Percentiles rank a stretch among this genome's conserved stretches.
Evolutionary conservation across 2,329 filamentous ascomycete genomes (phyloP).

Genomic region (Diaporthe citriasiana): DNA sequence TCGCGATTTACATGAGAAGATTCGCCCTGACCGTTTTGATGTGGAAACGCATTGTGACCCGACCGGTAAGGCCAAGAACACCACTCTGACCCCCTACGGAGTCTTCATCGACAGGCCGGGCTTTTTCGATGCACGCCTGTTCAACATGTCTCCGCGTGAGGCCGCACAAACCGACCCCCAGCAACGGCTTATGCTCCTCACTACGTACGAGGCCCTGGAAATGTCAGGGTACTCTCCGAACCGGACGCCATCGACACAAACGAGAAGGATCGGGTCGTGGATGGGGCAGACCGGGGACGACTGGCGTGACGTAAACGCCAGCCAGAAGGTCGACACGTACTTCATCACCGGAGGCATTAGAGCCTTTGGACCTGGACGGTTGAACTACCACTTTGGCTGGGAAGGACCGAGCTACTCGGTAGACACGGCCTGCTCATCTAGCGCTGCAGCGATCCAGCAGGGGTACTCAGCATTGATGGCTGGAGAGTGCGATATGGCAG

Average conservation of each 20-base stretch:
- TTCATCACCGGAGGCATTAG: slow-evolving; percentile 49
- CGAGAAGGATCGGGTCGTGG: slow-evolving; percentile 72
- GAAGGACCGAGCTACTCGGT: slow-evolving; percentile 52
- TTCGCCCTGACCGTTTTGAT: slow-evolving; percentile 15
- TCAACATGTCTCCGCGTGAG: slow-evolving; percentile 38
- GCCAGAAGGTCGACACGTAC: slow-evolving; percentile 46
- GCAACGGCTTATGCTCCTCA: slow-evolving; percentile 30
- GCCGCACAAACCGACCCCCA: slow-evolving; percentile 38
- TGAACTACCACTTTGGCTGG: slow-evolving; percentile 54
- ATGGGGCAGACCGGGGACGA: slow-evolving; percentile 72
- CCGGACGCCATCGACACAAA: slow-evolving; percentile 41
- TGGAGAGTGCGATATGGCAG: slow-evolving; percentile 74
- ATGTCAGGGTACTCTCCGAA: slow-evolving; percentile 61
- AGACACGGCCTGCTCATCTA: slow-evolving; percentile 56
- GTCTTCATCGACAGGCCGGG: slow-evolving; percentile 27
- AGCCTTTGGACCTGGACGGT: slow-evolving; percentile 51
- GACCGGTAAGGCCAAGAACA: slow-evolving; percentile 51
- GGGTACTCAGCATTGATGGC: slow-evolving; percentile 67
- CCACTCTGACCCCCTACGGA: slow-evolving; percentile 73
- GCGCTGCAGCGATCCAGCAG: slow-evolving; percentile 56
- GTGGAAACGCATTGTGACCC: slow-evolving; percentile 46
- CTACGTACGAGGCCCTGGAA: slow-evolving; percentile 39
- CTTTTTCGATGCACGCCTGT: slow-evolving; percentile 39
- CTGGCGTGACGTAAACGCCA: slow-evolving; percentile 72
- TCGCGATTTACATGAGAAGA: slow-evolving; percentile 46